Conservation (phyloP, 2,329 filamentous ascomycete species). For the Xenoacremonium recifei region DNA sequence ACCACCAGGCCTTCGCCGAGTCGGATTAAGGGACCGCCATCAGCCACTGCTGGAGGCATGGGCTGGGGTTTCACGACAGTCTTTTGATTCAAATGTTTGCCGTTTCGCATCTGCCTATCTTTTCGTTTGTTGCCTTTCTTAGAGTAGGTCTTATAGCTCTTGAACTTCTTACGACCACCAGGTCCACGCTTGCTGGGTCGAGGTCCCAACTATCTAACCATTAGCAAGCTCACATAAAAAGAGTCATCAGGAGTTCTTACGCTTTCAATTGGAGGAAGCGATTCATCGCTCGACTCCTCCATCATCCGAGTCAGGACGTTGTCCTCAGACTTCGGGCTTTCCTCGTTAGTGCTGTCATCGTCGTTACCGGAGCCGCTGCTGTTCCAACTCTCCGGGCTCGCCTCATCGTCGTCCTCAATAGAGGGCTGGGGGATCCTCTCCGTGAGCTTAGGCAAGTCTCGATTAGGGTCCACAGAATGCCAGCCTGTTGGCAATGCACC, state of each 20-base stretch:
- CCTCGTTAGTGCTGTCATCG: slow-evolving; percentile 54
- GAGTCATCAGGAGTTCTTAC: too few relatives aligned
- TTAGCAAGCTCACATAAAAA: slow-evolving; percentile 4
- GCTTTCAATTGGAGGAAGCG: too few relatives aligned
- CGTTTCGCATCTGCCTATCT: slow-evolving; percentile 39
- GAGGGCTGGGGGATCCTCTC: slow-evolving; percentile 44
- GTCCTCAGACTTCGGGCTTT: slow-evolving; percentile 33
- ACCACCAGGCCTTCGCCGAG: slow-evolving; percentile 83
- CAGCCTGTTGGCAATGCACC: slow-evolving; percentile 70
- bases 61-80: slow-evolving; percentile 33
- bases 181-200: slow-evolving; percentile 5
- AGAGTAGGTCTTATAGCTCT: slow-evolving; percentile 42
- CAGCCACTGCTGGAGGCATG: slow-evolving; percentile 37
- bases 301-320: slow-evolving; percentile 53
- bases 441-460: slow-evolving; percentile 53
- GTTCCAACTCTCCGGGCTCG: slow-evolving; percentile 47
- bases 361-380: slow-evolving; percentile 49
- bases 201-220: not conserved
- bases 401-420: slow-evolving; percentile 44
- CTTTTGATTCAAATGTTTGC: slow-evolving; percentile 36
- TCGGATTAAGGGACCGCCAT: slow-evolving; percentile 66
- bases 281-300: slow-evolving; percentile 59
- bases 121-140: slow-evolving; percentile 49
- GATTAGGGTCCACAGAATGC: slow-evolving; percentile 58
- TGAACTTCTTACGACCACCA: slow-evolving; percentile 48